A percentile compares a stretch with the other conserved stretches of the same genome.
phyloP scores from a whole-genome alignment of 352 stramenopile genomes.

The Thraustochytrium sp. region DNA sequence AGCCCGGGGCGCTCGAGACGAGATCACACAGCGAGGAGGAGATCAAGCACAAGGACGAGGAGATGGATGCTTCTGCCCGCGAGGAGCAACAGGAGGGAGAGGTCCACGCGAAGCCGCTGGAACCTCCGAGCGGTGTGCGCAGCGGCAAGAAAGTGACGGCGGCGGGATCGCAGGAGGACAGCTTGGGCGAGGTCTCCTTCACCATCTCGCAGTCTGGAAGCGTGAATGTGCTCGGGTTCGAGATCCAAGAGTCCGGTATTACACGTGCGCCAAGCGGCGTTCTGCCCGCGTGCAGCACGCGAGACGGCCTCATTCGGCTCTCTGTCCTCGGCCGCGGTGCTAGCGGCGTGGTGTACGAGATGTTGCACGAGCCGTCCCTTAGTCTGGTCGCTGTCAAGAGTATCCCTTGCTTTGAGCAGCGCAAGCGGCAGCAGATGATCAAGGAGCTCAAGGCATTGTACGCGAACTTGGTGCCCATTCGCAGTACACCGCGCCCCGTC shows the following conservation, averaged over 20 bases:
- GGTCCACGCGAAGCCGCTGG: background rate
- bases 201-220: background rate
- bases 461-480: slow-evolving; percentile 66
- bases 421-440: slow-evolving; percentile 71
- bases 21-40: background rate
- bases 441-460: slow-evolving; percentile 76
- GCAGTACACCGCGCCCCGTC: background rate
- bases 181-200: background rate
- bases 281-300: background rate
- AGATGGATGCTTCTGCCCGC: background rate
- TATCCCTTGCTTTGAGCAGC: slow-evolving; percentile 67
- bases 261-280: background rate
- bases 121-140: too few species aligned
- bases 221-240: slow-evolving; percentile 28
- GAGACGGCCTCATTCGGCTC: slow-evolving; percentile 1
- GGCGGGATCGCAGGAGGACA: background rate
- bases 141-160: too few species aligned
- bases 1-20: background rate
- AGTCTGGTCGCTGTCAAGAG: slow-evolving; percentile 78
- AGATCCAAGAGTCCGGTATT: slow-evolving; percentile 34
- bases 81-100: background rate
- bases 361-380: slow-evolving; percentile 68
- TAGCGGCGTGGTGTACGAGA: slow-evolving; percentile 69
- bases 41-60: too few species aligned
- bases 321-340: slow-evolving; percentile 56